Conservation (phyloP, 768 basidiomycete genomes). For the Coprinellus aureogranulatus region DNA sequence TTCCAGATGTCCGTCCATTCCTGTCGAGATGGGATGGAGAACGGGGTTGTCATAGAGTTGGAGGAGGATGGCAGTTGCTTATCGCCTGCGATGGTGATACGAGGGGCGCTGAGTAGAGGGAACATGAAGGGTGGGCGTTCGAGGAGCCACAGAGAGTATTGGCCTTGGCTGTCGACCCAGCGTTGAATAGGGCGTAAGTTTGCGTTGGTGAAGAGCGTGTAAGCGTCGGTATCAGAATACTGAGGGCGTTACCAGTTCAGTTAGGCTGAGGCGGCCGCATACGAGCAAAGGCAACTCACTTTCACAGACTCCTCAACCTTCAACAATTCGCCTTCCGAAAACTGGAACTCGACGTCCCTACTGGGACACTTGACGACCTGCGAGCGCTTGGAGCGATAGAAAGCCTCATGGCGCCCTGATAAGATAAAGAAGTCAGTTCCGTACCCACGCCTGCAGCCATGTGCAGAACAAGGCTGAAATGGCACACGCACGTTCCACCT, state of each 20-base stretch:
- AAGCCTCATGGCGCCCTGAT: conserved; percentile 83
- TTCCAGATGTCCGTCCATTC: conserved; percentile 89
- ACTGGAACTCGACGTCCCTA: conserved; percentile 42
- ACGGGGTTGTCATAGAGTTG: conserved; percentile 20
- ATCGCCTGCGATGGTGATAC: conserved; percentile 16
- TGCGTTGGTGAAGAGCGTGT: conserved; percentile 65
- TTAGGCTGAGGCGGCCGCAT: not conserved
- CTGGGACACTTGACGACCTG: conserved; percentile 58
- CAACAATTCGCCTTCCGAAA: conserved; percentile 72
- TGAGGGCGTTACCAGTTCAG: conserved; percentile 27
- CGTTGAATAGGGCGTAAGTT: conserved; percentile 82
- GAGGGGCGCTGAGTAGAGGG: conserved; percentile 51
- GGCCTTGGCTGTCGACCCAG: conserved; percentile 72
- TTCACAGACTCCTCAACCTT: conserved; percentile 88
- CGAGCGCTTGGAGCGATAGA: conserved; percentile 61
- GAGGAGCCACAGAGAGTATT: conserved; percentile 87
- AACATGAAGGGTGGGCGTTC: conserved; percentile 84
- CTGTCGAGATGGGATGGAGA: conserved; percentile 65
- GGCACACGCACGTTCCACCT: conserved; percentile 28
- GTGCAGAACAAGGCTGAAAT: conserved; percentile 1
- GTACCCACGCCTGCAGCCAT: not conserved
- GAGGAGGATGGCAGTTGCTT: conserved; percentile 33
- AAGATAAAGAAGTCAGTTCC: not conserved
- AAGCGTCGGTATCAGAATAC: conserved; percentile 77
- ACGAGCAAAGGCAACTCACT: conserved; percentile 39